phyloP scores from a whole-genome alignment of 306 rosid species.

The Vigna radiata region DNA sequence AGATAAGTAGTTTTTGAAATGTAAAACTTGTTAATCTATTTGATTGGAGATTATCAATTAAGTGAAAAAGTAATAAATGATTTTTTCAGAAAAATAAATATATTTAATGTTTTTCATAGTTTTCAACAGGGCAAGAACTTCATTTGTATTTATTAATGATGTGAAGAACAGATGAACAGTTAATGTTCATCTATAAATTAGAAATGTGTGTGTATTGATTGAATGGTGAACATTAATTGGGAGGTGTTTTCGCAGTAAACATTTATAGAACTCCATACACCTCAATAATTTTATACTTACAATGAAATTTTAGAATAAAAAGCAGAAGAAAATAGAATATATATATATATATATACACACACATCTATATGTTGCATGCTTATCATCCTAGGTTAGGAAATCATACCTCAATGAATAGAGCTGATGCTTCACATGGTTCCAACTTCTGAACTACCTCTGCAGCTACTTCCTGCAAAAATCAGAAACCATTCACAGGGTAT shows the following conservation, averaged over 20 bases:
- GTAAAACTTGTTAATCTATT: no score
- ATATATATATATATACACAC: background rate
- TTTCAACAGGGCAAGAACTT: background rate
- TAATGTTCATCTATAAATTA: no score
- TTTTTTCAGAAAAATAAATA: no score
- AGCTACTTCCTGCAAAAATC: conserved; percentile 73
- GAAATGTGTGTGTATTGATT: background rate
- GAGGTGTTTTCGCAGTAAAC: background rate
- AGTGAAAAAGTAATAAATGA: no score
- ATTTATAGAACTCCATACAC: background rate
- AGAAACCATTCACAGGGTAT: background rate
- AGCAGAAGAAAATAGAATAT: background rate
- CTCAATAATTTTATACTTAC: background rate
- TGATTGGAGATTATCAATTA: no score
- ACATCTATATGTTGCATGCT: conserved; percentile 9
- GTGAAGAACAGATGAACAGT: background rate
- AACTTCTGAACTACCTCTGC: conserved; percentile 68
- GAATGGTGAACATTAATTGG: background rate
- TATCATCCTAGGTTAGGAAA: background rate
- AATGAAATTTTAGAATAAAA: background rate
- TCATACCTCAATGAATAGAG: conserved; percentile 63
- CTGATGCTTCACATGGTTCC: conserved; percentile 66
- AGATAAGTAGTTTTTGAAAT: no score
- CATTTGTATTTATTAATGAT: background rate
- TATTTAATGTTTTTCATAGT: background rate